Conservation (phyloP, 768 basidiomycete genomes). For the Crucibulum laeve region DNA sequence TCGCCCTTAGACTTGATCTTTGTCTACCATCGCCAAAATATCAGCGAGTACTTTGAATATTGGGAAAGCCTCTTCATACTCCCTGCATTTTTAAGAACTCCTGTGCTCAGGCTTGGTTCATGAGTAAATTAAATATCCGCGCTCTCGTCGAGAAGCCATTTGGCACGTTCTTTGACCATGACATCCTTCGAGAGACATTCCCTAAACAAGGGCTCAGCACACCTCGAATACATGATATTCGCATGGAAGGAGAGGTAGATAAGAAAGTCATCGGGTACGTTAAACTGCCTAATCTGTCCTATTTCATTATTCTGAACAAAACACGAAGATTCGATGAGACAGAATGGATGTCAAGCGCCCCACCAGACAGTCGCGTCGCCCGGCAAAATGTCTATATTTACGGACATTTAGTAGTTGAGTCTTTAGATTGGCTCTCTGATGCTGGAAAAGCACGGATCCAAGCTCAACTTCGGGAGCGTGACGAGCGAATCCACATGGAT, state of each 20-base stretch:
- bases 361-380: neutral
- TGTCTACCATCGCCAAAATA: no score
- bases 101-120: no score
- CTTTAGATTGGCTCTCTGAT: constrained; percentile 46
- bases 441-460: constrained; percentile 36
- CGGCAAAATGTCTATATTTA: neutral
- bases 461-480: constrained; percentile 37
- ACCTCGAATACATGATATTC: neutral
- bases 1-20: no score
- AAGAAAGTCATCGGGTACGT: neutral
- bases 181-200: neutral
- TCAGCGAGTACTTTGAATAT: no score
- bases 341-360: neutral
- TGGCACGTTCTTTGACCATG: neutral
- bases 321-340: neutral
- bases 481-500: constrained; percentile 20
- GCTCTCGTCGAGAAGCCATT: no score
- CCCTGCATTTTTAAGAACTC: no score
- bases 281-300: neutral
- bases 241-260: neutral
- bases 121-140: no score
- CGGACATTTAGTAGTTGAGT: constrained; percentile 32
- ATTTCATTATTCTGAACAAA: neutral
- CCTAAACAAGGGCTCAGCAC: neutral
- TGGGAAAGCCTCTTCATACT: no score